Conservation (phyloP, 2,329 filamentous ascomycete species). For the Fusarium subglutinans region DNA sequence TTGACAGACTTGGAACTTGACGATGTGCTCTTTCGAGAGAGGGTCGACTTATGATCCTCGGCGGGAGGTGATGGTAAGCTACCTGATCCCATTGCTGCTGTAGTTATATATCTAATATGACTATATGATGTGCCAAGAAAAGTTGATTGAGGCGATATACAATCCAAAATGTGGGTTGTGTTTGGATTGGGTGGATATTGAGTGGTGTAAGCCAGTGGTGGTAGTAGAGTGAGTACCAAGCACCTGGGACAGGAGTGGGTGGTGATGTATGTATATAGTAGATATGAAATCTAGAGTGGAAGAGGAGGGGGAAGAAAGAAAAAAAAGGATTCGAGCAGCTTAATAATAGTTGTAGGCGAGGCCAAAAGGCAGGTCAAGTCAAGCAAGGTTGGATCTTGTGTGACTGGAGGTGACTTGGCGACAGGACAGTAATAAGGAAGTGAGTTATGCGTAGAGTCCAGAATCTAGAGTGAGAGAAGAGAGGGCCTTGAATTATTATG, state of each 20-base stretch:
- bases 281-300: conserved; percentile 10
- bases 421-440: conserved; percentile 2
- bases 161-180: conserved; percentile 6
- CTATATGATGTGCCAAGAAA: conserved; percentile 7
- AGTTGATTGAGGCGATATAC: conserved; percentile 17
- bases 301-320: conserved; percentile 15
- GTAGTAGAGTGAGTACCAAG: conserved; percentile 16
- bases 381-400: conserved; percentile 20
- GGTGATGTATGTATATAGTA: conserved; percentile 35
- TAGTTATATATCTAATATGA: conserved; percentile 1
- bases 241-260: conserved; percentile 24
- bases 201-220: conserved; percentile 29
- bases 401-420: conserved; percentile 19
- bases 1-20: conserved; percentile 59
- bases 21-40: conserved; percentile 51
- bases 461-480: conserved; percentile 8
- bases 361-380: conserved; percentile 24
- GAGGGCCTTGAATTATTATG: conserved; percentile 25
- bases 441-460: conserved; percentile 21
- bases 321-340: conserved; percentile 32
- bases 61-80: conserved; percentile 63
- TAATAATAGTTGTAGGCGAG: conserved; percentile 41
- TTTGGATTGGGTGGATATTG: neutral
- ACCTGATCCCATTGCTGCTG: conserved; percentile 56
- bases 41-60: conserved; percentile 55